Base-by-base conservation (phyloP, 495 filamentous ascomycete species). In the Annulohypoxylon stygium region DNA sequence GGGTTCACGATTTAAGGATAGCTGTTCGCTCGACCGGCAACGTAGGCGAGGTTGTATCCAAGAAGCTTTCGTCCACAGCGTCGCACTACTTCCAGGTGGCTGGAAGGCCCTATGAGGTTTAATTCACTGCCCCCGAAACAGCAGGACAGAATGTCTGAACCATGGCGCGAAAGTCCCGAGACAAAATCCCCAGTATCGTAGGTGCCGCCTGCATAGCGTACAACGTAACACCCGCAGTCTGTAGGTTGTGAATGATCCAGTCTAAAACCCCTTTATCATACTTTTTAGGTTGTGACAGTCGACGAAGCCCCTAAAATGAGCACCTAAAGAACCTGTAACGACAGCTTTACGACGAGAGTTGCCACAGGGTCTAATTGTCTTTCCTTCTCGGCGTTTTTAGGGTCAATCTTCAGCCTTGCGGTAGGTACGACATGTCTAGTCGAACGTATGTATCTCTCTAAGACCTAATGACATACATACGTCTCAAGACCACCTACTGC, bases 91-190 rank as follows among this genome's bases (percentile, higher is more conserved):
- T 41, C 43, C 25, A 61, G 25, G 37, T 45, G 53, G 55, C 45
- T 53, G 43, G 63, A 65, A 53, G 39, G 34, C 45, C 62, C 18
- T 37, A 43, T 51, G 33, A n/a, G 41, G 4, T 33, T 61, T 33
- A 39, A 60, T 9, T 36, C 48, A 54, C 39, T 37, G 60, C 20
- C 39, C 39, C 48, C 50, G 57, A 69, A 48, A 59, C 60, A 54
- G 54, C 16, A 67, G 50, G 54, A 43, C 20, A 55, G 45, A 33
- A 33, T 60, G 53, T 45, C 20, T 70, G 39, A 66, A 67, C 60
- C 59, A 68, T 57, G 67, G 67, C 67, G 67, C 47, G 33, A 55
- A 71, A 70, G 63, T 57, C 54, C 68, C 72, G 72, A 75, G 72
- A 75, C 72, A 70, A 70, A n/a, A 11, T 51, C 36, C 53, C 30